phyloP scores from a whole-genome alignment of 768 basidiomycete species.

The Pilatotrama ljubarskyi region DNA sequence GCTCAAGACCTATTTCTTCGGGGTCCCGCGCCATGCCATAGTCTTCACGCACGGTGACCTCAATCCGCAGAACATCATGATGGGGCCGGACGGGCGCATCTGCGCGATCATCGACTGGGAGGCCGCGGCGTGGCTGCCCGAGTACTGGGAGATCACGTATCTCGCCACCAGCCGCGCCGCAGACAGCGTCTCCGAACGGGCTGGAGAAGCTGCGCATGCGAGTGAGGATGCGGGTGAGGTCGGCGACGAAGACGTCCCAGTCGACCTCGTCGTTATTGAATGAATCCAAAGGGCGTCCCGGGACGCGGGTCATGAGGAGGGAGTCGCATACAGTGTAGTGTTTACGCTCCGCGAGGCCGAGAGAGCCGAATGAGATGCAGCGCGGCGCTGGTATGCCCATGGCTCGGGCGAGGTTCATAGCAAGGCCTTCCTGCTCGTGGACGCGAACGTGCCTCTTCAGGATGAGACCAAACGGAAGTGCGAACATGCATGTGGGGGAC shows the following conservation, averaged over 20 bases:
- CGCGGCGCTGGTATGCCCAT: constrained; percentile 6
- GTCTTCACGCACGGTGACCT: constrained; percentile 23
- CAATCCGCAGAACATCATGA: constrained; percentile 16
- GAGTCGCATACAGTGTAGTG: neutral
- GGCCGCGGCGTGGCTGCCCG: neutral
- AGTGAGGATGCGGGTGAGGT: constrained; percentile 1
- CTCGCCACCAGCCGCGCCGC: neutral
- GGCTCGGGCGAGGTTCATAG: constrained; percentile 11
- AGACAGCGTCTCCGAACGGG: constrained; percentile 3
- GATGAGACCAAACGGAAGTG: constrained; percentile 5
- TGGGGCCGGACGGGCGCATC: constrained; percentile 13
- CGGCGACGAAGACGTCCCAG: neutral
- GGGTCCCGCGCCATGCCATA: constrained; percentile 3
- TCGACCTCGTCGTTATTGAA: constrained; percentile 6
- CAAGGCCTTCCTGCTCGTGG: constrained; percentile 3
- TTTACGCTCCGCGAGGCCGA: neutral
- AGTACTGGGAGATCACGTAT: neutral
- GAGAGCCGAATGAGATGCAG: constrained; percentile 5
- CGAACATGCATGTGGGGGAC: neutral
- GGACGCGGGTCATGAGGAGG: constrained; percentile 5
- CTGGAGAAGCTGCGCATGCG: constrained; percentile 4
- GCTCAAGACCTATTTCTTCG: neutral
- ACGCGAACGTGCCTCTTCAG: neutral
- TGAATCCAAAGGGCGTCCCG: neutral
- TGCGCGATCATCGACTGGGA: constrained; percentile 11